Evolutionary conservation across 306 rosid species (phyloP).

Genomic region (Medicago lupulina): DNA sequence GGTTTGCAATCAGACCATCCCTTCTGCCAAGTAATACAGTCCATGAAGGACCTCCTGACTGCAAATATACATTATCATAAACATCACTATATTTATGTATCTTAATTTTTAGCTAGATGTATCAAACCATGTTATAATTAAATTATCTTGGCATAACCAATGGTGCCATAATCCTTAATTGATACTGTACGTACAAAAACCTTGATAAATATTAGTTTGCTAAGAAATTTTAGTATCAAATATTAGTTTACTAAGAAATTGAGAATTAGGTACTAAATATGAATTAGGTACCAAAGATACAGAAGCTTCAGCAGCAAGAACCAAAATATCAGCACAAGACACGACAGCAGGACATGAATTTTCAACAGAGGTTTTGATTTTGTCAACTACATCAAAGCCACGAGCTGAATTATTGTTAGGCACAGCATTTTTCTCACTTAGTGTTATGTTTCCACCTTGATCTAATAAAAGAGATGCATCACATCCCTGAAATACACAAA

Average conservation of each 20-base stretch:
- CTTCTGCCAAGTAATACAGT: slow-evolving; percentile 71
- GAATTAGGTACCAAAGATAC: slow-evolving; percentile 54
- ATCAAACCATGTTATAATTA: too few relatives aligned
- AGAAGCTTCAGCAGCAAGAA: slow-evolving; percentile 70
- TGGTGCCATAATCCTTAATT: too few relatives aligned
- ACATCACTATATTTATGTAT: too few relatives aligned
- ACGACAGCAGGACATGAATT: slow-evolving; percentile 69
- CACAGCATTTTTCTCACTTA: slow-evolving; percentile 69
- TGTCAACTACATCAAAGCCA: slow-evolving; percentile 69
- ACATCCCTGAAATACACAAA: slow-evolving; percentile 59
- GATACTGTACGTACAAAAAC: too few relatives aligned
- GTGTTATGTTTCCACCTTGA: slow-evolving; percentile 58
- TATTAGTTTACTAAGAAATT: too few relatives aligned
- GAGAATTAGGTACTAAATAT: too few relatives aligned
- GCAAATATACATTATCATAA: background rate
- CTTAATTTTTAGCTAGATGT: too few relatives aligned
- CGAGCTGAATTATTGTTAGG: slow-evolving; percentile 61
- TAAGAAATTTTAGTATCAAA: too few relatives aligned
- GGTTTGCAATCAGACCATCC: slow-evolving; percentile 70
- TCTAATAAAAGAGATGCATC: slow-evolving; percentile 75
- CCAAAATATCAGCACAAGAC: slow-evolving; percentile 85
- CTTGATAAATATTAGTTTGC: too few relatives aligned
- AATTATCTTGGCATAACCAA: too few relatives aligned
- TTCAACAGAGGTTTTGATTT: slow-evolving; percentile 70
- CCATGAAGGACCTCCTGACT: slow-evolving; percentile 84